Evolutionary conservation across 495 filamentous ascomycete genomes (phyloP).

Genomic region (Pseudomonodictys pantanalensis): DNA sequence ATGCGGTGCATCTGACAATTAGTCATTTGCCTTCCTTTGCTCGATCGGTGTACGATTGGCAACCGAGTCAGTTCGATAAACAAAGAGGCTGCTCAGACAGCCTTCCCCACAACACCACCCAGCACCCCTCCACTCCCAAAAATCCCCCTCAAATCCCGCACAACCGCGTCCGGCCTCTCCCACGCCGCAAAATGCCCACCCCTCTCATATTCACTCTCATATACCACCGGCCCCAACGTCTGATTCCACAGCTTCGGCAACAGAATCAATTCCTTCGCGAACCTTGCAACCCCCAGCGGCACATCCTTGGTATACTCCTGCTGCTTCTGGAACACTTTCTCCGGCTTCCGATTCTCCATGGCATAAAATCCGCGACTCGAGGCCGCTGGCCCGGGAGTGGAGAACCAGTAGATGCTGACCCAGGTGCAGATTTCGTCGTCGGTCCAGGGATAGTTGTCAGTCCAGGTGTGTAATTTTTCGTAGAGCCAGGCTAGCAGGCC

Average conservation of each 20-base stretch:
- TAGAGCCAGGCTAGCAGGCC: constrained; percentile 54
- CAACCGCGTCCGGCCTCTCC: constrained; percentile 56
- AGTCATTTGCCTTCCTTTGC: no score
- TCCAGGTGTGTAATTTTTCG: constrained; percentile 52
- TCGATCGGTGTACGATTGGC: no score
- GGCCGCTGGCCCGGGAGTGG: constrained; percentile 48
- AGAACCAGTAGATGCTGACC: constrained; percentile 53
- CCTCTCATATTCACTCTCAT: constrained; percentile 48
- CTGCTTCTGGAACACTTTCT: not conserved
- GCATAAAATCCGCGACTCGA: constrained; percentile 52
- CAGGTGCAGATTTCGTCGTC: constrained; percentile 55
- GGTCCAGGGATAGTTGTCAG: constrained; percentile 52
- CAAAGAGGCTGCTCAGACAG: no score
- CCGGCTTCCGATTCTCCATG: constrained; percentile 33
- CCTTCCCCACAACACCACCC: no score
- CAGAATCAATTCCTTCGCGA: constrained; percentile 52
- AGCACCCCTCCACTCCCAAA: no score
- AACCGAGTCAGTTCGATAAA: no score
- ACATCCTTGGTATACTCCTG: constrained; percentile 37
- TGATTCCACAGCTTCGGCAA: constrained; percentile 52
- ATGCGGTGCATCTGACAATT: no score
- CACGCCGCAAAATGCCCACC: constrained; percentile 66
- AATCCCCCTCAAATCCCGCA: constrained; percentile 56
- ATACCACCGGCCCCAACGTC: constrained; percentile 54
- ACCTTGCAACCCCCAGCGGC: constrained; percentile 53